Percentiles rank a stretch among this genome's conserved stretches.
Evolutionary conservation across 768 basidiomycete genomes (phyloP).

Genomic region (Cystobasidium onofrii): DNA sequence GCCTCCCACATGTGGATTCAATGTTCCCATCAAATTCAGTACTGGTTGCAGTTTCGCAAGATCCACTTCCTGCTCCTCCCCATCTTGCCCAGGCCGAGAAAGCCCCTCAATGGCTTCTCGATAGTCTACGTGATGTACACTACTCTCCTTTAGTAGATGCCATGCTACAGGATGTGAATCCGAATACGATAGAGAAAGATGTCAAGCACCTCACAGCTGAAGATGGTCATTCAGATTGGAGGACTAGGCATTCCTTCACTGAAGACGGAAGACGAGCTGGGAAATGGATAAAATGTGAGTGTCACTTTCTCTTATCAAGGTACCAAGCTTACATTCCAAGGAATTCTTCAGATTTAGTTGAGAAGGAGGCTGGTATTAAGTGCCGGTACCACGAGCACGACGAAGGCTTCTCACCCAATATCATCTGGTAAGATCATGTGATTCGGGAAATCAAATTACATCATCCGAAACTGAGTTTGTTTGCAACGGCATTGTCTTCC

Average conservation of each 20-base stretch:
- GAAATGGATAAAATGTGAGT: conserved; percentile 22
- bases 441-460: too few relatives aligned
- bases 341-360: conserved; percentile 9
- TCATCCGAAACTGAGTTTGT: too few relatives aligned
- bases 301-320: too few relatives aligned
- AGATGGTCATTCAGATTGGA: conserved; percentile 15
- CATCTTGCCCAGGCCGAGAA: background rate
- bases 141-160: conserved; percentile 17
- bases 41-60: background rate
- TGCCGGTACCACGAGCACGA: conserved; percentile 20
- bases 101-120: conserved; percentile 15
- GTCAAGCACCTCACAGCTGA: conserved; percentile 22
- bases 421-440: conserved; percentile 8
- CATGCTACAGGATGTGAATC: conserved; percentile 7
- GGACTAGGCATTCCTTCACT: conserved; percentile 29
- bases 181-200: conserved; percentile 6
- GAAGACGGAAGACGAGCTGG: conserved; percentile 15
- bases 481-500: too few relatives aligned
- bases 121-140: background rate
- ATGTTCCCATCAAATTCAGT: conserved; percentile 12
- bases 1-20: background rate
- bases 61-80: conserved; percentile 15
- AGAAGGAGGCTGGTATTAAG: conserved; percentile 5
- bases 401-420: conserved; percentile 17
- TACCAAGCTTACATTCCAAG: too few relatives aligned